These are phyloP conservation scores for Pythium myriotylum DNA, from an alignment of 352 stramenopile species.

Conservation along the genomic window DNA sequence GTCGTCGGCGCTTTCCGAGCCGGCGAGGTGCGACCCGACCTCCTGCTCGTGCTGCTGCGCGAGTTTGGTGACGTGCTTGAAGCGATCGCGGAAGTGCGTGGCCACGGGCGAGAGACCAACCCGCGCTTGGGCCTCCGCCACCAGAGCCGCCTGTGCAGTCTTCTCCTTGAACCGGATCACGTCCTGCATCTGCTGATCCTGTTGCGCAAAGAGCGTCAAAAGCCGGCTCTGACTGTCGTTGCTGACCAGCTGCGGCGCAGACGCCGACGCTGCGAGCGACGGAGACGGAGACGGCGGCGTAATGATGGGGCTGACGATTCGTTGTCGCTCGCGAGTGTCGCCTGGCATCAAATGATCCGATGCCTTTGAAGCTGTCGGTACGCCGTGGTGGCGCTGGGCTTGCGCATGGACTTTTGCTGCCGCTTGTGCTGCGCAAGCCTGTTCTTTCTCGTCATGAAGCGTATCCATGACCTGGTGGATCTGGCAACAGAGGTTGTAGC, in stretches of 20 bases:
- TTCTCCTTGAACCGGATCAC: slow-evolving; percentile 76
- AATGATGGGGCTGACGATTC: background rate
- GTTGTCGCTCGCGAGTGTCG: too few species aligned
- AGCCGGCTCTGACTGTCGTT: slow-evolving; percentile 29
- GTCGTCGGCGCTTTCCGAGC: background rate
- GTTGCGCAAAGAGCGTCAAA: slow-evolving; percentile 47
- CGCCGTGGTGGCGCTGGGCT: slow-evolving; percentile 9
- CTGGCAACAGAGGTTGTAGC: slow-evolving; percentile 69
- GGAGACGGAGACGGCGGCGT: background rate
- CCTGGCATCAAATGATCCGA: too few species aligned
- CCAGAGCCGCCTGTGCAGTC: slow-evolving; percentile 32
- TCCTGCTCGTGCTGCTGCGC: slow-evolving; percentile 47
- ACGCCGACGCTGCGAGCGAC: background rate
- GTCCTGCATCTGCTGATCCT: slow-evolving; percentile 58
- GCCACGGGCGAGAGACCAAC: slow-evolving; percentile 49
- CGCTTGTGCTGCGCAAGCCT: slow-evolving; percentile 11
- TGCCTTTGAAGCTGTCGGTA: background rate
- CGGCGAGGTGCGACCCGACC: too few species aligned
- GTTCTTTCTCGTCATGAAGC: slow-evolving; percentile 43
- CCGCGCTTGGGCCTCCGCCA: slow-evolving; percentile 41
- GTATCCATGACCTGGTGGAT: slow-evolving; percentile 51
- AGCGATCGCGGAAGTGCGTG: slow-evolving; percentile 60
- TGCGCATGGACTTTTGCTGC: slow-evolving; percentile 18
- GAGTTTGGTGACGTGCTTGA: slow-evolving; percentile 63
- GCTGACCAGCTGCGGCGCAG: background rate